A percentile compares a stretch with the other conserved stretches of the same genome.
phyloP scores from a whole-genome alignment of 805 yeast genomes.

The Candida yuanshanica region DNA sequence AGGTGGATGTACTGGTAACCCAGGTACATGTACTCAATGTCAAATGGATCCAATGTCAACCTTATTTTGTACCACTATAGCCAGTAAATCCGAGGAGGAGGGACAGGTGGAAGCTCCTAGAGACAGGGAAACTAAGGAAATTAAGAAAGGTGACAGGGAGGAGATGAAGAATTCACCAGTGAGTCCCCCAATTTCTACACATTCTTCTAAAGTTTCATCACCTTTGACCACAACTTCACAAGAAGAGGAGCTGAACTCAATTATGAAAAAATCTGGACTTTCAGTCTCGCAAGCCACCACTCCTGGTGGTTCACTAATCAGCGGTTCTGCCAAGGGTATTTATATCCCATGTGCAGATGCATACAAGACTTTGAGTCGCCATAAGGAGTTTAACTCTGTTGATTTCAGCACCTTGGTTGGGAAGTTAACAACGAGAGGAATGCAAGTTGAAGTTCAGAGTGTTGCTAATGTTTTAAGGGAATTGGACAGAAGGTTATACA shows the following conservation, averaged over 20 bases:
- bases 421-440: slow-evolving; percentile 71
- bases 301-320: neutral
- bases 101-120: slow-evolving; percentile 5
- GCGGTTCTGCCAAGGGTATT: slow-evolving; percentile 29
- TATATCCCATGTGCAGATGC: slow-evolving; percentile 90
- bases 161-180: slow-evolving; percentile 21
- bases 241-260: slow-evolving; percentile 22
- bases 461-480: slow-evolving; percentile 82
- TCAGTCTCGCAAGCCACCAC: slow-evolving; percentile 8
- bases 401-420: slow-evolving; percentile 73
- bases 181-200: slow-evolving; percentile 22
- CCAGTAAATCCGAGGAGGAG: slow-evolving; percentile 30
- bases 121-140: neutral
- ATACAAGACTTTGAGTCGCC: slow-evolving; percentile 78
- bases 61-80: slow-evolving; percentile 81
- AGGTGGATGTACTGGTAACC: slow-evolving; percentile 72
- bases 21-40: slow-evolving; percentile 82
- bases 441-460: slow-evolving; percentile 88
- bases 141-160: slow-evolving; percentile 2
- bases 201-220: slow-evolving; percentile 24
- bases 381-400: slow-evolving; percentile 66
- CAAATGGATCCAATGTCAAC: slow-evolving; percentile 85
- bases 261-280: slow-evolving; percentile 9
- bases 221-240: slow-evolving; percentile 14
- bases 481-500: slow-evolving; percentile 48